phyloP scores from a whole-genome alignment of 83 land plant genomes.

The Picea abies region DNA sequence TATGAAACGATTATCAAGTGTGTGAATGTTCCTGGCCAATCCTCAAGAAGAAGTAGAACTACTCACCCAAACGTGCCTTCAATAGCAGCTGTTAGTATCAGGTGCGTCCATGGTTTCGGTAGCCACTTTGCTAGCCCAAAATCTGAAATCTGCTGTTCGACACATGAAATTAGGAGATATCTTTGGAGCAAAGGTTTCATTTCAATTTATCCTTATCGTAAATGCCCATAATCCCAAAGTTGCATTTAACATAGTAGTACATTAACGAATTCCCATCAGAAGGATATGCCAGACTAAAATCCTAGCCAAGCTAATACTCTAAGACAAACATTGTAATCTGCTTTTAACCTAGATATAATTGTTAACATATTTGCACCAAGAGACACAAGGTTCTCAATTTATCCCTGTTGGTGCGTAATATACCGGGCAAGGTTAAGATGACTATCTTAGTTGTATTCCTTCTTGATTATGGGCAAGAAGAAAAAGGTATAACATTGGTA shows the following conservation, averaged over 20 bases:
- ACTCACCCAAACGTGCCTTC: slow-evolving; percentile 11
- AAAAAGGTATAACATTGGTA: no score
- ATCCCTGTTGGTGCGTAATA: no score
- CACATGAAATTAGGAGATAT: neutral
- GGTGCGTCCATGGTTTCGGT: slow-evolving; percentile 6
- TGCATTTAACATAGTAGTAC: neutral
- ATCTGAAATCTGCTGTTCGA: neutral
- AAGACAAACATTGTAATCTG: neutral
- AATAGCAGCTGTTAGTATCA: neutral
- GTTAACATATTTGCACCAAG: neutral
- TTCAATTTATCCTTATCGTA: neutral
- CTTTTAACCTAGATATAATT: neutral
- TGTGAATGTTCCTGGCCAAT: neutral
- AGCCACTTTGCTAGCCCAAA: slow-evolving; percentile 13
- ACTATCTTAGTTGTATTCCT: no score
- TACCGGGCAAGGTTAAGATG: no score
- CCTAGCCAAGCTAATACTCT: no score
- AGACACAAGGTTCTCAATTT: no score
- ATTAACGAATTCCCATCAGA: no score
- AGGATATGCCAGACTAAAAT: no score
- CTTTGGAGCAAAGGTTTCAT: neutral
- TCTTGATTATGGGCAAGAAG: no score
- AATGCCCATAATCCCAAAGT: neutral
- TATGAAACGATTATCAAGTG: neutral
- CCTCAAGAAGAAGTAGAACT: neutral